Percentiles rank a stretch among this genome's conserved stretches.
phyloP scores from a whole-genome alignment of 2,329 filamentous ascomycete genomes.

The Epicoccum sorghinum region DNA sequence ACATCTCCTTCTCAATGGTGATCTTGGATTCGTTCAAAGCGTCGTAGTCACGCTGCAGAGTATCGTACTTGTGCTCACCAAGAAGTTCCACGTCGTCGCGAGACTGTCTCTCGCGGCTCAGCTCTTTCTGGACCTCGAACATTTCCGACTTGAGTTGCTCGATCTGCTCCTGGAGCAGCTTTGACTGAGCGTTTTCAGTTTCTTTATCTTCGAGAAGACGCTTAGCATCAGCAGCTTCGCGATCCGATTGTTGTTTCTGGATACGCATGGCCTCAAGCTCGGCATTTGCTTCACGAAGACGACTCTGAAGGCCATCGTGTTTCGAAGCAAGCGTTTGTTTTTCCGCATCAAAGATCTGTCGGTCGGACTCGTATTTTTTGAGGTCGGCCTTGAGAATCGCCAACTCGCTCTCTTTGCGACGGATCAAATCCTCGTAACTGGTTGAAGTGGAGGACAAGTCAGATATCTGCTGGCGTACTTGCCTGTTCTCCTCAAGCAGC shows the following conservation, averaged over 20 bases:
- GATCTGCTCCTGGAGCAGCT: slow-evolving; percentile 84
- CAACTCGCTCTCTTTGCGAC: slow-evolving; percentile 92
- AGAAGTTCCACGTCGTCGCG: slow-evolving; percentile 92
- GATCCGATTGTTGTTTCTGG: slow-evolving; percentile 81
- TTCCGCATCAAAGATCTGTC: slow-evolving; percentile 78
- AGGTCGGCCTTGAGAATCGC: slow-evolving; percentile 83
- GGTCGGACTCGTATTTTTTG: slow-evolving; percentile 81
- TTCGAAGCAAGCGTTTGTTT: slow-evolving; percentile 72
- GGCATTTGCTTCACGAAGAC: slow-evolving; percentile 83
- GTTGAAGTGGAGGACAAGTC: slow-evolving; percentile 90
- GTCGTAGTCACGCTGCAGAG: slow-evolving; percentile 83
- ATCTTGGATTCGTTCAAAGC: slow-evolving; percentile 93
- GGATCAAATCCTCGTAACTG: slow-evolving; percentile 91
- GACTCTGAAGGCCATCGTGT: slow-evolving; percentile 77
- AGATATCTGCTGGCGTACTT: slow-evolving; percentile 82
- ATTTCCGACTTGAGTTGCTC: slow-evolving; percentile 85
- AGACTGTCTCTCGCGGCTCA: slow-evolving; percentile 90
- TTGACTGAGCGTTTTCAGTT: slow-evolving; percentile 87
- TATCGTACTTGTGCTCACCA: slow-evolving; percentile 83
- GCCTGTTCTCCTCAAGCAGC: slow-evolving; percentile 78
- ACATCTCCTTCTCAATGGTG: slow-evolving; percentile 96
- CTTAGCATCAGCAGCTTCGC: slow-evolving; percentile 88
- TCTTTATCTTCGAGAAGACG: slow-evolving; percentile 84
- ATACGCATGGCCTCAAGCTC: slow-evolving; percentile 86
- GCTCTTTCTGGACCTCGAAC: slow-evolving; percentile 82